Conservation (phyloP, 805 yeast genomes). For the Komagataella pastoris region DNA sequence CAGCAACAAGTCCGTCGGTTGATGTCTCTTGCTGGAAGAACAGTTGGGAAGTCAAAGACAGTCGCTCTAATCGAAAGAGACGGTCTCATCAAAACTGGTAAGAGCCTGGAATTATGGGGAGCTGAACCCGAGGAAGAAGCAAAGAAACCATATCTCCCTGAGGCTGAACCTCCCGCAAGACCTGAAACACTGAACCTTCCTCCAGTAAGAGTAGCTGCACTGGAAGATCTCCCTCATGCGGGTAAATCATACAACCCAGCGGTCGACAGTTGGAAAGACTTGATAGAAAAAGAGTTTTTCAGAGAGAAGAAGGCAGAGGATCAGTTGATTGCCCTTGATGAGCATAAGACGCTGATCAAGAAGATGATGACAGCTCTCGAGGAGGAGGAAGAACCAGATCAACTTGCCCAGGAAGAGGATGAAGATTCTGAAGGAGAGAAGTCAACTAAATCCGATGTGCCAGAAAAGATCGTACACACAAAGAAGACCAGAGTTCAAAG, state of each 20-base stretch:
- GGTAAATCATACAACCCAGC: conserved; percentile 94
- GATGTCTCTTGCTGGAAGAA: conserved; percentile 68
- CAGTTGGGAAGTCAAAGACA: conserved; percentile 36
- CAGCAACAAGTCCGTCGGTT: conserved; percentile 50
- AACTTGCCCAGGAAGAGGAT: conserved; percentile 20
- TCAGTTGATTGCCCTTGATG: conserved; percentile 45
- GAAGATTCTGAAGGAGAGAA: conserved; percentile 18
- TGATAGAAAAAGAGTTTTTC: conserved; percentile 54
- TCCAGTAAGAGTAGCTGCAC: conserved; percentile 41
- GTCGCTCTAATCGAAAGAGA: conserved; percentile 46
- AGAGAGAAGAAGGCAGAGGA: conserved; percentile 58
- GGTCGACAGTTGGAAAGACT: conserved; percentile 63
- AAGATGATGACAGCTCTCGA: conserved; percentile 49
- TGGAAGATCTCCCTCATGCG: conserved; percentile 49
- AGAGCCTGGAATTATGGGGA: conserved; percentile 64
- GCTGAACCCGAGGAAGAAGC: conserved; percentile 14
- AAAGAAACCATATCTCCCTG: conserved; percentile 10
- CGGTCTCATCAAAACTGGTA: conserved; percentile 38
- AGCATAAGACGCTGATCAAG: conserved; percentile 50
- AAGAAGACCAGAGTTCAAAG: conserved; percentile 64
- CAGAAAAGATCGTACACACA: conserved; percentile 28
- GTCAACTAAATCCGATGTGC: conserved; percentile 63
- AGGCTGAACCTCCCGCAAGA: conserved; percentile 22
- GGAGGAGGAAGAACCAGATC: conserved; percentile 39
- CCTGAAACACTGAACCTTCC: conserved; percentile 42